Base-by-base conservation (phyloP, 1,139 yeast species). In the Wickerhamomyces sp. region DNA sequence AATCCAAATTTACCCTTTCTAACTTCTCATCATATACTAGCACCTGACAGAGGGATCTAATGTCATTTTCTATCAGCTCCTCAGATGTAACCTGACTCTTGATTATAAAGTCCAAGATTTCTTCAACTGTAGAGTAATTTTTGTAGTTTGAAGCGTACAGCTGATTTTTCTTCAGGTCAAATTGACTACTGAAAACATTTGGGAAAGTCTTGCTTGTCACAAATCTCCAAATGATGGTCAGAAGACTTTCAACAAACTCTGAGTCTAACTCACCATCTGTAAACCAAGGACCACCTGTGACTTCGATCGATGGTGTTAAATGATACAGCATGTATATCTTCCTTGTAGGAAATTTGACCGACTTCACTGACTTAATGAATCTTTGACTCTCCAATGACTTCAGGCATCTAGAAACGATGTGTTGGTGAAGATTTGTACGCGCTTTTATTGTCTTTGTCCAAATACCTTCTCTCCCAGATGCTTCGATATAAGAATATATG, bases 231-330 rank as follows among this genome's bases (percentile, higher is more conserved):
- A 89, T 78, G 30, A 89, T 91, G 17, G 86, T 77, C 45, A 86
- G 62, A 40, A 91, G 63, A 32, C 87, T 79, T 48, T 87, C 93
- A 41, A 91, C 89, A 55, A 91, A 91, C 56, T 89, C 98, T 4
- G 89, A 80, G 54, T 91, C 99, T 41, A 91, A 70, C 58, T 91
- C 98, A 23, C 89, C 78, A 56, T 93, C 98, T 0, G 97, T 88
- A 58, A 89, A 93, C 98, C 98, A 91, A 3, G 98, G 98, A 2
- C 98, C 99, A 42, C 99, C 99, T 1, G 98, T 91, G 28, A 91
- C 93, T 49, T 89, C 97, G 24, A 86, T 78, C 5, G 95, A 82
- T 8, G 99, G 99, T 56, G 87, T 95, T 48, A 93, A 64, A 52
- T 87, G 82, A 57, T 88, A 89, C 41, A 93, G 69, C 97, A 91